Conservation (phyloP, 345 rosid genomes). For the Erodium maritimum region DNA sequence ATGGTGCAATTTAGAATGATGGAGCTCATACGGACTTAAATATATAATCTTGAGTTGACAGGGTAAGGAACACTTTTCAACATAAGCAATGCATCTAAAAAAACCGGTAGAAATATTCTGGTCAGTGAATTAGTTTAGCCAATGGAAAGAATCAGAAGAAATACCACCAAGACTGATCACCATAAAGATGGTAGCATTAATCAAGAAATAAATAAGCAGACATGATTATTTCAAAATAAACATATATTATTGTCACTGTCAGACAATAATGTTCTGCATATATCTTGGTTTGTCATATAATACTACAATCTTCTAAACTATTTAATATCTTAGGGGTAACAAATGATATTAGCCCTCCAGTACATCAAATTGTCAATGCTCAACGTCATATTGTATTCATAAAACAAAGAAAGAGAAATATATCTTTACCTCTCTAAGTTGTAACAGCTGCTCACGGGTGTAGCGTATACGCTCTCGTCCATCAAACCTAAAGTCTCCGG, state of each 20-base stretch:
- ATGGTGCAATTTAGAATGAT: background rate
- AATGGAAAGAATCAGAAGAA: no score
- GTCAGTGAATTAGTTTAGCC: no score
- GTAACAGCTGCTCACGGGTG: slow-evolving; percentile 60
- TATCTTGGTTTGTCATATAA: no score
- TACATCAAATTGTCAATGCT: background rate
- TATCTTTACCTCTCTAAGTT: slow-evolving; percentile 45
- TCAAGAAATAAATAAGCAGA: no score
- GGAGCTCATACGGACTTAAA: background rate
- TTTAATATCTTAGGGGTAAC: background rate
- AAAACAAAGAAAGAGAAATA: slow-evolving; percentile 21
- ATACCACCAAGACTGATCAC: no score
- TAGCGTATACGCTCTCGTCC: slow-evolving; percentile 49
- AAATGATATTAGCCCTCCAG: background rate
- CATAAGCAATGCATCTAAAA: background rate
- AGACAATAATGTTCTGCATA: no score
- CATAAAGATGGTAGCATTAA: no score
- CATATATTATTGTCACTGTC: no score
- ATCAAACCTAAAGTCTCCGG: slow-evolving; percentile 36
- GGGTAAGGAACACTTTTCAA: background rate
- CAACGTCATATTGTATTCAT: background rate
- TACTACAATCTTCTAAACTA: no score
- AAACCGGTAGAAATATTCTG: no score
- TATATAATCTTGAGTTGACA: background rate
- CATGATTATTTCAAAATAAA: no score